Conservation (phyloP, 129 eudicot species). For the Ambrosia artemisiifolia region DNA sequence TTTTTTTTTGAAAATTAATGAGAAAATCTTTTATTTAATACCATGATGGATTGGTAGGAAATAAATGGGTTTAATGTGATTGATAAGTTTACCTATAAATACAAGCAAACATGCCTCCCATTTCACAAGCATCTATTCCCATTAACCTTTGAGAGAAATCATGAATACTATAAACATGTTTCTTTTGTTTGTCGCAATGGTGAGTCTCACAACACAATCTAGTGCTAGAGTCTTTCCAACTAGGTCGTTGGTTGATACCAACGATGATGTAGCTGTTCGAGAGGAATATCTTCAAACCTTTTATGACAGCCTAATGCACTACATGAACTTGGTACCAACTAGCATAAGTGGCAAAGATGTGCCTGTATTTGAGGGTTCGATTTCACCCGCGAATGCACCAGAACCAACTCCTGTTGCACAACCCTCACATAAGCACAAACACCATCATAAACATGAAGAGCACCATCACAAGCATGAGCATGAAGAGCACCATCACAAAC, state of each 20-base stretch:
- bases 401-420: slow-evolving; percentile 19
- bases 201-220: slow-evolving; percentile 22
- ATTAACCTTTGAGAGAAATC: not conserved
- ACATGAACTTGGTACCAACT: slow-evolving; percentile 1
- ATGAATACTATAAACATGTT: slow-evolving; percentile 14
- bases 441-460: slow-evolving; percentile 5
- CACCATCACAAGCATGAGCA: slow-evolving; percentile 14
- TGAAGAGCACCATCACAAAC: slow-evolving; percentile 13
- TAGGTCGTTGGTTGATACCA: not conserved
- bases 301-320: not conserved
- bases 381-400: slow-evolving; percentile 21
- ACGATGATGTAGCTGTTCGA: not conserved
- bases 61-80: not conserved
- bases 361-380: not conserved
- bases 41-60: not conserved
- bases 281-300: slow-evolving; percentile 8
- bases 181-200: slow-evolving; percentile 19
- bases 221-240: slow-evolving; percentile 21
- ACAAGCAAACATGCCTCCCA: not conserved
- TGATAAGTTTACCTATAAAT: slow-evolving; percentile 18
- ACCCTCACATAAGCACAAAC: slow-evolving; percentile 19
- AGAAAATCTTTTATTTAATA: slow-evolving; percentile 9
- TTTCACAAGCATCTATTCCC: not conserved
- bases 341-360: not conserved
- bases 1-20: not conserved